Percentiles rank a stretch among this genome's conserved stretches.
phyloP scores from a whole-genome alignment of 2,329 filamentous ascomycete species.

The Aspergillus sp. region DNA sequence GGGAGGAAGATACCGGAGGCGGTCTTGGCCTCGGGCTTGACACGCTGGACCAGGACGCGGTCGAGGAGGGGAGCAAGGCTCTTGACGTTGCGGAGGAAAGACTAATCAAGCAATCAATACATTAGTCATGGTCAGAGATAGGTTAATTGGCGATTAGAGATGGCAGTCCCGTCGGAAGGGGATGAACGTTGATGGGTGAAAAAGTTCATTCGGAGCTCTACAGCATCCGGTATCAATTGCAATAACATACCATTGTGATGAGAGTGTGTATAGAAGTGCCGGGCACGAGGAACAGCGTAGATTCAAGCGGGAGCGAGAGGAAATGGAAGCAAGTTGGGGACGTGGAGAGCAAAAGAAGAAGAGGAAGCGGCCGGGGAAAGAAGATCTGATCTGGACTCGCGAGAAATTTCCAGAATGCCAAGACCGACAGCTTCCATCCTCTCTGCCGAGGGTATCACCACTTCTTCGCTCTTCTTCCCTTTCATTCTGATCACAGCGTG shows the following conservation, averaged over 20 bases:
- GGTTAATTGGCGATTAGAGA: neutral
- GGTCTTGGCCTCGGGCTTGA: slow-evolving; percentile 97
- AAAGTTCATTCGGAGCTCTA: slow-evolving; percentile 14
- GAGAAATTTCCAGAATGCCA: slow-evolving; percentile 51
- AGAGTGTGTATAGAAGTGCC: slow-evolving; percentile 10
- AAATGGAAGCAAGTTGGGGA: slow-evolving; percentile 21
- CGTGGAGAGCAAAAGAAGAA: slow-evolving; percentile 34
- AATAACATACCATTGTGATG: slow-evolving; percentile 30
- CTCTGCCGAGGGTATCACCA: slow-evolving; percentile 35
- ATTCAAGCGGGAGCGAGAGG: slow-evolving; percentile 8
- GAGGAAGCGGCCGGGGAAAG: slow-evolving; percentile 33
- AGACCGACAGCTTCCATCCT: slow-evolving; percentile 34
- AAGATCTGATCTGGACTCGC: slow-evolving; percentile 37
- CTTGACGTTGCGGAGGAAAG: slow-evolving; percentile 89
- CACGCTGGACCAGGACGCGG: slow-evolving; percentile 95
- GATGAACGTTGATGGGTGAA: neutral
- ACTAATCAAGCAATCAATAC: slow-evolving; percentile 23
- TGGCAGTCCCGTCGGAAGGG: neutral
- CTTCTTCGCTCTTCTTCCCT: neutral
- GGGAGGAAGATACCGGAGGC: slow-evolving; percentile 96
- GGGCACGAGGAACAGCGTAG: slow-evolving; percentile 13
- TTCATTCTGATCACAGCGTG: neutral
- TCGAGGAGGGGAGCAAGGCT: slow-evolving; percentile 93
- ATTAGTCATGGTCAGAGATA: neutral
- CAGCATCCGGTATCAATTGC: neutral